Conservation (phyloP, 2,329 filamentous ascomycete genomes). For the Cytospora mali region DNA sequence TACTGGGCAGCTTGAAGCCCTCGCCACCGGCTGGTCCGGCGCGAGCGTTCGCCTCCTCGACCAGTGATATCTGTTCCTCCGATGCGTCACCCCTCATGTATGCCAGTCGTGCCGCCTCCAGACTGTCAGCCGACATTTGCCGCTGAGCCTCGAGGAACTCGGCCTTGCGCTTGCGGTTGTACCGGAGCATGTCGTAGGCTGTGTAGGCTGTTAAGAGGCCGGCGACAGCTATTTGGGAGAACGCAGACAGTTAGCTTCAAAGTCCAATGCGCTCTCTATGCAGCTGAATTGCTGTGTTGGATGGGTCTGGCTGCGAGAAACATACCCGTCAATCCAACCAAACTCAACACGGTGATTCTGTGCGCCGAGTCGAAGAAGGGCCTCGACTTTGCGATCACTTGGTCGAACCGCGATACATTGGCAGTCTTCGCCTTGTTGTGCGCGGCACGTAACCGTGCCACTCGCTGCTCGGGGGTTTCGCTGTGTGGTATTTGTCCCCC, state of each 20-base stretch:
- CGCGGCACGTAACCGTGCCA: slow-evolving; percentile 67
- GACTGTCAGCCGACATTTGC: slow-evolving; percentile 55
- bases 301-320: not conserved
- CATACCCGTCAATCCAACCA: slow-evolving; percentile 61
- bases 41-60: slow-evolving; percentile 58
- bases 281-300: not conserved
- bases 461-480: slow-evolving; percentile 71
- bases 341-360: slow-evolving; percentile 55
- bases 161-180: slow-evolving; percentile 61
- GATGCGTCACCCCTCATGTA: slow-evolving; percentile 62
- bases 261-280: not conserved
- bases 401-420: slow-evolving; percentile 56
- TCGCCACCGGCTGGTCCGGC: slow-evolving; percentile 42
- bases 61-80: slow-evolving; percentile 57
- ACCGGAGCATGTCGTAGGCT: slow-evolving; percentile 62
- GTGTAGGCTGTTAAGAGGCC: slow-evolving; percentile 61
- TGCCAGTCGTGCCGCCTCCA: slow-evolving; percentile 60
- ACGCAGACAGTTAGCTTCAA: slow-evolving; percentile 13
- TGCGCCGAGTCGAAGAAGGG: slow-evolving; percentile 59
- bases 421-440: slow-evolving; percentile 67
- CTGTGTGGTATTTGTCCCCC: not conserved
- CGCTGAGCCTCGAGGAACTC: slow-evolving; percentile 61
- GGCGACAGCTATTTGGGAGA: slow-evolving; percentile 51
- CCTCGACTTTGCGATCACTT: slow-evolving; percentile 50
- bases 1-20: slow-evolving; percentile 52